Percentiles rank a stretch among this genome's conserved stretches.
These are phyloP conservation scores for Penicillium hordei DNA, from an alignment of 2,329 filamentous ascomycete species.

Conservation along the genomic window DNA sequence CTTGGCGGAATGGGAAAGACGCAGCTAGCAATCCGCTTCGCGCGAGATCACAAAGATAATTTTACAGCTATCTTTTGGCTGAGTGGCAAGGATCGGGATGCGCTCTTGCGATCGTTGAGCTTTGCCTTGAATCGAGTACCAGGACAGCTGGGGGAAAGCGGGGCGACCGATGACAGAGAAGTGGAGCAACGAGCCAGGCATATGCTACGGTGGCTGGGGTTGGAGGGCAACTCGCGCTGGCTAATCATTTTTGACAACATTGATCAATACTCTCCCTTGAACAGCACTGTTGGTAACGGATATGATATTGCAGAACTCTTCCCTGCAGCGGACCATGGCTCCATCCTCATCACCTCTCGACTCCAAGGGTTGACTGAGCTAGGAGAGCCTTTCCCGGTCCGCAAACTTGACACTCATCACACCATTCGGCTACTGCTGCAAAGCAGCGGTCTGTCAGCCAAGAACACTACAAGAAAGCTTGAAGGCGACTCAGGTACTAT, in stretches of 20 bases:
- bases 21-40: too few relatives aligned
- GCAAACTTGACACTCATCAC: conserved; percentile 30
- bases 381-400: conserved; percentile 34
- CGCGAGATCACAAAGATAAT: conserved; percentile 20
- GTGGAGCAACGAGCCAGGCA: conserved; percentile 16
- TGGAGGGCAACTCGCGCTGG: conserved; percentile 23
- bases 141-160: conserved; percentile 3
- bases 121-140: conserved; percentile 16
- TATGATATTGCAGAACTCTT: conserved; percentile 35
- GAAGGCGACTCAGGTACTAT: too few relatives aligned
- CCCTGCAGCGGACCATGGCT: conserved; percentile 39
- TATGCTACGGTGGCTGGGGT: conserved; percentile 17
- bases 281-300: conserved; percentile 13
- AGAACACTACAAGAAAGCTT: neutral
- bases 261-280: conserved; percentile 22
- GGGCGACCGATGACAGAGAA: conserved; percentile 12
- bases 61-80: conserved; percentile 31
- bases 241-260: too few relatives aligned
- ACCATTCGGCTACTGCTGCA: conserved; percentile 16
- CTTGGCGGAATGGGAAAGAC: conserved; percentile 30
- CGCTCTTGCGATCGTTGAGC: conserved; percentile 22
- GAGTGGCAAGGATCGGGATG: conserved; percentile 21
- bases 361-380: conserved; percentile 33
- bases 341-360: conserved; percentile 46
- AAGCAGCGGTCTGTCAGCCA: conserved; percentile 10